Conservation (phyloP, 306 rosid species). For the Citrullus colocynthis region DNA sequence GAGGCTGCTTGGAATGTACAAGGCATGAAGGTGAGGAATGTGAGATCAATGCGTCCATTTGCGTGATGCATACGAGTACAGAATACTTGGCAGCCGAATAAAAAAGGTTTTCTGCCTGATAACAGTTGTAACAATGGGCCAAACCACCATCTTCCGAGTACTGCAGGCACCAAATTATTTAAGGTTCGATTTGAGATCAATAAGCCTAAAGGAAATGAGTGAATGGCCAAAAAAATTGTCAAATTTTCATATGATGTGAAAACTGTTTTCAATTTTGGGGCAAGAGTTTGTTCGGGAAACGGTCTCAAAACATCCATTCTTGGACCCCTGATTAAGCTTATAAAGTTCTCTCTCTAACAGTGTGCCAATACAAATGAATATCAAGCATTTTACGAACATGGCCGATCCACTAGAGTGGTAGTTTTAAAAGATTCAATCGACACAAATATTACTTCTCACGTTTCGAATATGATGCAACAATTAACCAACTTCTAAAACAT, state of each 20-base stretch:
- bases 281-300: not conserved
- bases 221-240: not conserved
- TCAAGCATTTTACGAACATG: not conserved
- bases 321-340: not conserved
- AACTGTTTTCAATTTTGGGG: not conserved
- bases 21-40: not conserved
- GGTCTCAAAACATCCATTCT: not conserved
- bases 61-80: not conserved
- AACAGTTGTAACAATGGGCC: not conserved
- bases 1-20: not conserved
- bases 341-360: not conserved
- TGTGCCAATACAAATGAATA: not conserved
- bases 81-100: not conserved
- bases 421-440: not conserved
- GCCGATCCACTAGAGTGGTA: too few relatives aligned
- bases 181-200: not conserved
- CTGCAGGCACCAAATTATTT: not conserved
- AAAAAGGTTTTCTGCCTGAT: not conserved
- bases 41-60: not conserved
- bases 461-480: not conserved
- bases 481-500: not conserved
- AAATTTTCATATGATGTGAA: not conserved
- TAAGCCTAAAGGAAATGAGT: not conserved
- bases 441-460: not conserved
- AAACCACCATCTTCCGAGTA: not conserved